Percentiles rank a stretch among this genome's conserved stretches.
These are phyloP conservation scores for Platanus orientalis DNA, from an alignment of 164 flowering plant species.

Conservation along the genomic window DNA sequence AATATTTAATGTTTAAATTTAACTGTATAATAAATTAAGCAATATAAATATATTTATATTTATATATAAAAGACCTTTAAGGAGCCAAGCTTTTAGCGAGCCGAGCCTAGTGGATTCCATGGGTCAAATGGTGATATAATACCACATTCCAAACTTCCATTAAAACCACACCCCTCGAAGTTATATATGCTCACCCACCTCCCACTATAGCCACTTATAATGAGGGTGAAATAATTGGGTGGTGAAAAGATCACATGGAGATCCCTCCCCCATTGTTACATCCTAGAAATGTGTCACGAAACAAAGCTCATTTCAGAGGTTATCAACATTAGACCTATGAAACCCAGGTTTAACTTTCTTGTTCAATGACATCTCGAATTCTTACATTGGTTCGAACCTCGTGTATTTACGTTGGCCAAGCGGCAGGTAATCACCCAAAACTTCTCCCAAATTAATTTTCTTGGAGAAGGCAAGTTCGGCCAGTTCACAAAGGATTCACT, in stretches of 20 bases:
- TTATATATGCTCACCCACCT: too few relatives aligned
- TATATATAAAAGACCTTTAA: too few relatives aligned
- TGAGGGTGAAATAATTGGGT: too few relatives aligned
- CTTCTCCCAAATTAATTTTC: conserved; percentile 45
- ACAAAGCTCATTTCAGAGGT: conserved; percentile 30
- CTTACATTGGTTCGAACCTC: conserved; percentile 48
- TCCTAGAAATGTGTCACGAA: conserved; percentile 12
- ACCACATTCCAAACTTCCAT: too few relatives aligned
- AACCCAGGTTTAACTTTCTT: conserved; percentile 39
- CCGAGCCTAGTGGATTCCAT: too few relatives aligned
- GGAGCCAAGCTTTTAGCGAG: too few relatives aligned
- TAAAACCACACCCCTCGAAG: too few relatives aligned
- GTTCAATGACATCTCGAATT: conserved; percentile 43
- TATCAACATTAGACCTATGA: conserved; percentile 58
- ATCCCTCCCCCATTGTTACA: conserved; percentile 27
- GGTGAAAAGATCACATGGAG: conserved; percentile 24
- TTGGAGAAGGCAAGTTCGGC: conserved; percentile 88
- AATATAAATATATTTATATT: too few relatives aligned
- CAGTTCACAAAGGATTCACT: conserved; percentile 72
- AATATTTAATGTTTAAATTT: too few relatives aligned
- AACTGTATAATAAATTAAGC: too few relatives aligned
- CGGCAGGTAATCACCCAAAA: conserved; percentile 43
- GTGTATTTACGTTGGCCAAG: conserved; percentile 52
- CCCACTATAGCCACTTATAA: too few relatives aligned
- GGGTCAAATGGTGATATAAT: too few relatives aligned